Conservation (phyloP, 228 moss, liverwort and hornwort species). For the Sphagnum fallax region DNA sequence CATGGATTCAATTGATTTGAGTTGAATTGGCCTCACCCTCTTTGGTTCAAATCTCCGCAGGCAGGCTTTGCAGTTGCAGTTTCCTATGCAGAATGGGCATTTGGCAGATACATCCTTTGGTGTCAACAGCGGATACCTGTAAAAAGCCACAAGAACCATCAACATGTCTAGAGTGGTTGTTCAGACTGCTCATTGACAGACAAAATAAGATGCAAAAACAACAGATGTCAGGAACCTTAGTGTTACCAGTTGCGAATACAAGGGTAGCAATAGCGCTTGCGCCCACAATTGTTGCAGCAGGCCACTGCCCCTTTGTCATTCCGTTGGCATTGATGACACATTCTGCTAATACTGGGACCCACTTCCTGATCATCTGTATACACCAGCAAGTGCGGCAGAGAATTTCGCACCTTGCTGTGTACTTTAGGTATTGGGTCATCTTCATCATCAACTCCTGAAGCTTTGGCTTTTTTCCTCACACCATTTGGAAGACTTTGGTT, state of each 20-base stretch:
- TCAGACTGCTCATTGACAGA: not conserved
- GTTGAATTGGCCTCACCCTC: not conserved
- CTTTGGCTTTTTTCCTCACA: too few relatives aligned
- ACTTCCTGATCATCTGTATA: not conserved
- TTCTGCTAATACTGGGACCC: constrained; percentile 24
- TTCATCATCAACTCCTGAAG: too few relatives aligned
- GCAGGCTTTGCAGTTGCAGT: constrained; percentile 84
- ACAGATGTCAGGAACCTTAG: not conserved
- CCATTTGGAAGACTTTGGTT: too few relatives aligned
- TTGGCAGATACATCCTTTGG: constrained; percentile 19
- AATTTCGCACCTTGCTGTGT: not conserved
- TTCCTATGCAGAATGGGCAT: constrained; percentile 68
- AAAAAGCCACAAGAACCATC: not conserved
- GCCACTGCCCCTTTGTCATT: constrained; percentile 65
- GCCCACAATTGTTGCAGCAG: constrained; percentile 57
- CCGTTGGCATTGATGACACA: constrained; percentile 94
- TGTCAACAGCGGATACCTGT: constrained; percentile 39
- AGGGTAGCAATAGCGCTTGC: constrained; percentile 73
- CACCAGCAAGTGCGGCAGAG: not conserved
- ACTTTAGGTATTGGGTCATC: too few relatives aligned
- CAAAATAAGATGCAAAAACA: not conserved
- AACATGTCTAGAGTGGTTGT: not conserved
- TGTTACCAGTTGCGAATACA: constrained; percentile 79
- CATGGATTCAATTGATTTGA: not conserved
- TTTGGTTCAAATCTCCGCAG: not conserved